phyloP scores from a whole-genome alignment of 2,329 filamentous ascomycete genomes.

The Teratosphaeria viscida region DNA sequence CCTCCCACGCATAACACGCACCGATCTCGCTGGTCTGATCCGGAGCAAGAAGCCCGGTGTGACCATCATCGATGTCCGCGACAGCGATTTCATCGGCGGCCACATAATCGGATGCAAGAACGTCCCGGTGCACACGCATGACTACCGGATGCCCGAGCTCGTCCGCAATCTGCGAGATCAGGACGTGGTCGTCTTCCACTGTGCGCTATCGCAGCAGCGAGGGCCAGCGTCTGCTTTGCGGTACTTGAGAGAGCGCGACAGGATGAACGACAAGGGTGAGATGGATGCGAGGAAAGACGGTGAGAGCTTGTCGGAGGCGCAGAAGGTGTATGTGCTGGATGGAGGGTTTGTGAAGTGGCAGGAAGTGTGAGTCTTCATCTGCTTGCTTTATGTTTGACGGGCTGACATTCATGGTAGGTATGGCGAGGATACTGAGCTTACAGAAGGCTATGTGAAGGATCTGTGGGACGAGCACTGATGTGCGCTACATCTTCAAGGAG shows the following conservation, averaged over 20 bases:
- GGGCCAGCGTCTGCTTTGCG: slow-evolving; percentile 74
- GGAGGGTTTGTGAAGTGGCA: slow-evolving; percentile 85
- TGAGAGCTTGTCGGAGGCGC: slow-evolving; percentile 28
- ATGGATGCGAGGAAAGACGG: slow-evolving; percentile 16
- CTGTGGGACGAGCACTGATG: slow-evolving; percentile 1
- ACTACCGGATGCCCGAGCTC: slow-evolving; percentile 71
- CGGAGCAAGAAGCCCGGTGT: slow-evolving; percentile 30
- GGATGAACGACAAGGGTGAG: slow-evolving; percentile 29
- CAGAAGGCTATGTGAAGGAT: slow-evolving; percentile 3
- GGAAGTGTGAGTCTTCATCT: slow-evolving; percentile 45
- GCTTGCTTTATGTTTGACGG: neutral
- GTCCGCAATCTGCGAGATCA: slow-evolving; percentile 65
- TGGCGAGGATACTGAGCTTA: slow-evolving; percentile 3
- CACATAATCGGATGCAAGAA: slow-evolving; percentile 73
- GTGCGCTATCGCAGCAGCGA: slow-evolving; percentile 79
- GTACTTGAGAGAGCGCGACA: slow-evolving; percentile 63
- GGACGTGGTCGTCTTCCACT: slow-evolving; percentile 86
- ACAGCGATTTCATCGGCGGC: slow-evolving; percentile 81
- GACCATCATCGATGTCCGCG: slow-evolving; percentile 80
- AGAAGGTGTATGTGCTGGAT: slow-evolving; percentile 73
- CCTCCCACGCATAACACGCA: slow-evolving; percentile 57
- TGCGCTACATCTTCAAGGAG: too few species aligned
- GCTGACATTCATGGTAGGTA: neutral
- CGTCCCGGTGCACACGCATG: slow-evolving; percentile 62
- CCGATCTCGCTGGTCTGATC: slow-evolving; percentile 57